Conservation (phyloP, 2,329 filamentous ascomycete genomes). For the Pseudovirgaria hyperparasitica region DNA sequence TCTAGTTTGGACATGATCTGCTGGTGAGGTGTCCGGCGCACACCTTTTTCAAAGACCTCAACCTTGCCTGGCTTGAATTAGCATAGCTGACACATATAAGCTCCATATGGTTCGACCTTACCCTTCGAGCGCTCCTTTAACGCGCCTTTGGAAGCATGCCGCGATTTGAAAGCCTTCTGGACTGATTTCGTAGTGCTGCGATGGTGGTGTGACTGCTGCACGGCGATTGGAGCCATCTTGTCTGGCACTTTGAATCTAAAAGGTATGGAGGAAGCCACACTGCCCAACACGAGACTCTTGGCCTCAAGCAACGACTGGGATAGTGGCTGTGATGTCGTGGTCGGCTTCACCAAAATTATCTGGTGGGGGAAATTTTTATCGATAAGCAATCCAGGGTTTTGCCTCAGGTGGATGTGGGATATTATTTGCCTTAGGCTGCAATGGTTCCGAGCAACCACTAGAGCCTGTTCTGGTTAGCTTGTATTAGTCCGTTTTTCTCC, state of each 20-base stretch:
- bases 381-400: no score
- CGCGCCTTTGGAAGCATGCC: constrained; percentile 77
- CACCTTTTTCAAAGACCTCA: constrained; percentile 54
- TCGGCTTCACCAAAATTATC: no score
- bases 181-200: constrained; percentile 79
- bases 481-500: no score
- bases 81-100: constrained; percentile 1
- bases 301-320: no score
- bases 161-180: constrained; percentile 87
- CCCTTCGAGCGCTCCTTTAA: constrained; percentile 79
- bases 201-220: constrained; percentile 73
- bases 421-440: no score
- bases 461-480: no score
- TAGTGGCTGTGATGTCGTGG: no score
- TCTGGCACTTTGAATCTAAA: constrained; percentile 77
- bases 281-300: no score
- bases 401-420: no score
- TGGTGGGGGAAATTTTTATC: no score
- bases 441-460: no score
- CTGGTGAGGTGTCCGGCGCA: constrained; percentile 82
- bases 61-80: constrained; percentile 53
- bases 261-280: no score
- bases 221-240: constrained; percentile 56
- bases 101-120: constrained; percentile 21
- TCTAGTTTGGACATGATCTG: constrained; percentile 97